These are phyloP conservation scores for Gliomastix tumulicola DNA, from an alignment of 2,329 filamentous ascomycete genomes.

Conservation along the genomic window DNA sequence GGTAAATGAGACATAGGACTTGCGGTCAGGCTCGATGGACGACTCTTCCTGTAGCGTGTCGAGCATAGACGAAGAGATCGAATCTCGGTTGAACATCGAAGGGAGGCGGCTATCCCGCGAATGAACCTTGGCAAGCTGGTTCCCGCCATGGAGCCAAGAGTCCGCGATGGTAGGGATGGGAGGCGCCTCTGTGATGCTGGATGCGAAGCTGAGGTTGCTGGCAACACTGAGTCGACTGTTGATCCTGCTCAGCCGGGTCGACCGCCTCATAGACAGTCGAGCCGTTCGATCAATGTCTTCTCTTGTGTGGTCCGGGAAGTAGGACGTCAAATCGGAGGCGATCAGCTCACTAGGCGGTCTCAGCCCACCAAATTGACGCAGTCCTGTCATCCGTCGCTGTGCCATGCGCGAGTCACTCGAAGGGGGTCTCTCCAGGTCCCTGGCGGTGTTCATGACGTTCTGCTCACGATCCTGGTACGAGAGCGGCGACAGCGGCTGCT, in stretches of 20 bases:
- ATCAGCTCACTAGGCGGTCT: slow-evolving; percentile 95
- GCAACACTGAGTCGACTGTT: slow-evolving; percentile 90
- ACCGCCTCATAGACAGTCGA: slow-evolving; percentile 83
- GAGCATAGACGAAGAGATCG: slow-evolving; percentile 79
- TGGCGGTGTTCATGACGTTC: slow-evolving; percentile 53
- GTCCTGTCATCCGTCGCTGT: slow-evolving; percentile 39
- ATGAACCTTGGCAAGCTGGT: slow-evolving; percentile 29
- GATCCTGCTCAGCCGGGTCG: slow-evolving; percentile 83
- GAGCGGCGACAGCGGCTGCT: slow-evolving; percentile 79
- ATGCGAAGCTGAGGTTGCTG: slow-evolving; percentile 88
- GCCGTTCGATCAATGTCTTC: slow-evolving; percentile 96
- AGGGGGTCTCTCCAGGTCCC: slow-evolving; percentile 50
- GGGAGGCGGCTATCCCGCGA: slow-evolving; percentile 33
- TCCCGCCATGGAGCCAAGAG: slow-evolving; percentile 64
- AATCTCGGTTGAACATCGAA: slow-evolving; percentile 63
- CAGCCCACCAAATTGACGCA: slow-evolving; percentile 83
- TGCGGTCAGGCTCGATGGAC: slow-evolving; percentile 77
- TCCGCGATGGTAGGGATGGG: slow-evolving; percentile 95
- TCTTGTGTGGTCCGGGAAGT: slow-evolving; percentile 91
- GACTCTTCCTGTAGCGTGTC: slow-evolving; percentile 91
- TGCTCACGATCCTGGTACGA: slow-evolving; percentile 65
- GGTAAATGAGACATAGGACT: slow-evolving; percentile 88
- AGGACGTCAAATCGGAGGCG: slow-evolving; percentile 89
- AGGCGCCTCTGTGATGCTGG: slow-evolving; percentile 85
- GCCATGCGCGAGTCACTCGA: slow-evolving; percentile 37